Conservation (phyloP, 805 yeast genomes). For the Candida nitratophila region DNA sequence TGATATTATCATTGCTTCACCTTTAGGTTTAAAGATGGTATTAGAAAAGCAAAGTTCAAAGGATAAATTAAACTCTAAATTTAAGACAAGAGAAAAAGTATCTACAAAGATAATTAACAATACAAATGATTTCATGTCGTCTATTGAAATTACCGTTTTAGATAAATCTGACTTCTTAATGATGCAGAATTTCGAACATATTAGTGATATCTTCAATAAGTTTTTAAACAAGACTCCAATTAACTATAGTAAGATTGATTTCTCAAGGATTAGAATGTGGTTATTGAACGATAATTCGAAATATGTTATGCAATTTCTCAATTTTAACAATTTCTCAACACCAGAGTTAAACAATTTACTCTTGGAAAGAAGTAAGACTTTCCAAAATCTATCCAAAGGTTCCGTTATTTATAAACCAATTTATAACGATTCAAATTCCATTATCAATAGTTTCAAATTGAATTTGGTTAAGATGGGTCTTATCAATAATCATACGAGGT, state of each 20-base stretch:
- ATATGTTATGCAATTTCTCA: constrained; percentile 67
- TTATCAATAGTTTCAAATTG: constrained; percentile 55
- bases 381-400: neutral
- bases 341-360: constrained; percentile 73
- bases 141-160: constrained; percentile 73
- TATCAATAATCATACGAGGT: constrained; percentile 32
- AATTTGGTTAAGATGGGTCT: constrained; percentile 21
- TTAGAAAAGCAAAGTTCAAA: constrained; percentile 41
- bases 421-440: constrained; percentile 39
- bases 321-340: constrained; percentile 68
- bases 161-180: constrained; percentile 84
- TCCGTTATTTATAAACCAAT: constrained; percentile 47
- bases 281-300: constrained; percentile 76
- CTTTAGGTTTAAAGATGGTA: constrained; percentile 78
- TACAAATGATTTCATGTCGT: constrained; percentile 73
- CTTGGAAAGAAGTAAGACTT: constrained; percentile 31
- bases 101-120: constrained; percentile 27
- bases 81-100: constrained; percentile 19
- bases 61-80: neutral
- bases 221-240: constrained; percentile 73
- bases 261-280: constrained; percentile 89
- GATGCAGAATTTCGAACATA: constrained; percentile 91
- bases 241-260: constrained; percentile 65
- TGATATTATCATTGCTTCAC: constrained; percentile 86
- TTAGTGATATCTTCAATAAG: constrained; percentile 54